Evolutionary conservation across 225 moss, liverwort and hornwort genomes (phyloP).

Genomic region (Marchantia polymorpha): DNA sequence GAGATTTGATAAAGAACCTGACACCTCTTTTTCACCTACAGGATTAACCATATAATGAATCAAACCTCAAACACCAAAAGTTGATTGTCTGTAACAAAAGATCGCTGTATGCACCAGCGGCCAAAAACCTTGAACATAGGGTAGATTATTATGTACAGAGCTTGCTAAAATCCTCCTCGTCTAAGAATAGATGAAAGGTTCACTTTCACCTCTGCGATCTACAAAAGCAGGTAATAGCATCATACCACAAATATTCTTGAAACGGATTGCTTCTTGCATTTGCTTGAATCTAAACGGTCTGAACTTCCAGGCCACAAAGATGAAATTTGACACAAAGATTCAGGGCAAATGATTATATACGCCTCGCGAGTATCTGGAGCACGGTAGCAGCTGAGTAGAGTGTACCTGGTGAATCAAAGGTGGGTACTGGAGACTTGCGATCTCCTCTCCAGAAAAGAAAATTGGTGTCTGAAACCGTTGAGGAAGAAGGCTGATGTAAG

Average conservation of each 20-base stretch:
- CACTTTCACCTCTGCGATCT: not conserved
- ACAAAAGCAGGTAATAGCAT: too few species aligned
- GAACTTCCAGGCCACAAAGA: not conserved
- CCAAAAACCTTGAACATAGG: not conserved
- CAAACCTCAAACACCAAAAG: not conserved
- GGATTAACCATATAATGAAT: not conserved
- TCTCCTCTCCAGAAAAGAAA: constrained; percentile 54
- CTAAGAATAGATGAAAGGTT: not conserved
- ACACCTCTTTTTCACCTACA: constrained; percentile 46
- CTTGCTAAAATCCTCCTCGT: too few species aligned
- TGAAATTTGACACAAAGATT: not conserved
- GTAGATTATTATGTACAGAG: too few species aligned
- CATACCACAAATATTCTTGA: too few species aligned
- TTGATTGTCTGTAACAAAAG: not conserved
- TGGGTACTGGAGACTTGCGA: constrained; percentile 57
- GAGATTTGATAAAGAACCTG: constrained; percentile 48
- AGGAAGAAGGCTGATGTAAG: constrained; percentile 57
- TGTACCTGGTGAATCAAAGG: constrained; percentile 61
- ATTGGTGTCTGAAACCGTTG: constrained; percentile 51
- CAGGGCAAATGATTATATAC: too few species aligned
- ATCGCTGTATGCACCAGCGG: not conserved
- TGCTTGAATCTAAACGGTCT: not conserved
- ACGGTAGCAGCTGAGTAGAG: not conserved
- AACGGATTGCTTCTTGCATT: too few species aligned
- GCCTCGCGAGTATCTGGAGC: too few species aligned